These are phyloP conservation scores for Umbelopsis vinacea DNA, from an alignment of 192 early-diverging fungal genomes.

Conservation along the genomic window DNA sequence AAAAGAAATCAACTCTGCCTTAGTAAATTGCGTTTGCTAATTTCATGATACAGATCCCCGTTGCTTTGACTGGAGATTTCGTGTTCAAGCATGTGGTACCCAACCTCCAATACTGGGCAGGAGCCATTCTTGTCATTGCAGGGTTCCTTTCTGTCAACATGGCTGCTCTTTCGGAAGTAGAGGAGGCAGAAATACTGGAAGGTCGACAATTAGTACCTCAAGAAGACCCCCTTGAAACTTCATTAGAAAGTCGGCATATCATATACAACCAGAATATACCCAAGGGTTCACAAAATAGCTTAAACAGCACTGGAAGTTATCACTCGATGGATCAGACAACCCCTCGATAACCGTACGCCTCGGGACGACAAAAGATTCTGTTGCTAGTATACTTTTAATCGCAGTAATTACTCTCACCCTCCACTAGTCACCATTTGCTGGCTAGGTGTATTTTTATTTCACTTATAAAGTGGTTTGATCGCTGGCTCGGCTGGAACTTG, in stretches of 20 bases:
- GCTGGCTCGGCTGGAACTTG: background rate
- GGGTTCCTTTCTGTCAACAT: slow-evolving; percentile 74
- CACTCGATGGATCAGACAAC: slow-evolving; percentile 1
- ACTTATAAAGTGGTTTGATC: background rate
- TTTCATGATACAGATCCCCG: slow-evolving; percentile 53
- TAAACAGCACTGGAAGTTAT: slow-evolving; percentile 8
- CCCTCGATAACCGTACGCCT: background rate
- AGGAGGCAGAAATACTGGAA: slow-evolving; percentile 26
- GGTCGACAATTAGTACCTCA: slow-evolving; percentile 23
- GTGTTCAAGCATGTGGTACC: slow-evolving; percentile 63
- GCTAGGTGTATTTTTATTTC: background rate
- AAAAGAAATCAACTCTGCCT: too few relatives aligned
- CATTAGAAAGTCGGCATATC: background rate
- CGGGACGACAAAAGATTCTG: background rate
- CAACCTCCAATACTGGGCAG: slow-evolving; percentile 60
- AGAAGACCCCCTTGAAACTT: background rate
- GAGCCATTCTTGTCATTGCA: slow-evolving; percentile 64
- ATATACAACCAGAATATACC: slow-evolving; percentile 5
- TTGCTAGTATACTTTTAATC: background rate
- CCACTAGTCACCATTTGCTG: background rate
- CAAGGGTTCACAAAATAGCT: slow-evolving; percentile 12
- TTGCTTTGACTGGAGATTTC: slow-evolving; percentile 73
- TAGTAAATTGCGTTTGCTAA: background rate
- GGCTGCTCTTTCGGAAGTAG: slow-evolving; percentile 39
- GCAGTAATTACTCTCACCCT: background rate